phyloP scores from a whole-genome alignment of 306 rosid species.

The Sphenostylis stenocarpa region DNA sequence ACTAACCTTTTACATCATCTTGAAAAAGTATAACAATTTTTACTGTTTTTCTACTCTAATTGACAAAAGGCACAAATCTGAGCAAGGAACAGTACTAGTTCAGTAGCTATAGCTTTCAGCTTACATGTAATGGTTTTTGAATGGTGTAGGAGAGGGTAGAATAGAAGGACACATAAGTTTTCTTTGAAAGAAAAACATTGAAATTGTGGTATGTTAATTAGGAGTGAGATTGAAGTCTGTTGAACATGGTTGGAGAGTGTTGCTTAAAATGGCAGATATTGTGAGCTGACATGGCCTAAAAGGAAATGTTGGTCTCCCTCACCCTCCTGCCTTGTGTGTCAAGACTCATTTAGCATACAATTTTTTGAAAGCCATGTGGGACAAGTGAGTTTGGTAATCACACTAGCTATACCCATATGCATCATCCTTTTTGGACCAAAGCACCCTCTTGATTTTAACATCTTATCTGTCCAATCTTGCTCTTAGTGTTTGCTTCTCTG shows the following conservation, averaged over 20 bases:
- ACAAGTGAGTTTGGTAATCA: constrained; percentile 18
- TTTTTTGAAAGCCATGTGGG: constrained; percentile 6
- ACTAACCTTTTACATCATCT: not conserved
- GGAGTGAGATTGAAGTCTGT: constrained; percentile 71
- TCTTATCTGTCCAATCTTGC: constrained; percentile 8
- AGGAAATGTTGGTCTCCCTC: constrained; percentile 52
- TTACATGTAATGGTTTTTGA: not conserved
- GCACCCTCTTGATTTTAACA: constrained; percentile 33
- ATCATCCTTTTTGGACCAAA: constrained; percentile 34
- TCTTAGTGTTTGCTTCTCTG: not conserved
- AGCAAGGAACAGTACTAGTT: not conserved
- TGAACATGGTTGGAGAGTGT: constrained; percentile 54
- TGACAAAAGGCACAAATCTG: not conserved
- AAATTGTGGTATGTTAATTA: constrained; percentile 31
- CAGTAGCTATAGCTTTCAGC: not conserved
- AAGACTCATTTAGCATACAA: constrained; percentile 35
- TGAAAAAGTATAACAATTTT: not conserved
- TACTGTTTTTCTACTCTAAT: not conserved
- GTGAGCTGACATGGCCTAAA: not conserved
- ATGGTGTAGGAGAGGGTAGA: not conserved
- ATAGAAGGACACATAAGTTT: not conserved
- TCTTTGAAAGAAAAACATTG: not conserved
- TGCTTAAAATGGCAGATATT: constrained; percentile 70
- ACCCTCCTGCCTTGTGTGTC: constrained; percentile 64
- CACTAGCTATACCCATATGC: not conserved